These are phyloP conservation scores for Solanum hybrid DNA, from an alignment of 305 asterid genomes.

Conservation along the genomic window DNA sequence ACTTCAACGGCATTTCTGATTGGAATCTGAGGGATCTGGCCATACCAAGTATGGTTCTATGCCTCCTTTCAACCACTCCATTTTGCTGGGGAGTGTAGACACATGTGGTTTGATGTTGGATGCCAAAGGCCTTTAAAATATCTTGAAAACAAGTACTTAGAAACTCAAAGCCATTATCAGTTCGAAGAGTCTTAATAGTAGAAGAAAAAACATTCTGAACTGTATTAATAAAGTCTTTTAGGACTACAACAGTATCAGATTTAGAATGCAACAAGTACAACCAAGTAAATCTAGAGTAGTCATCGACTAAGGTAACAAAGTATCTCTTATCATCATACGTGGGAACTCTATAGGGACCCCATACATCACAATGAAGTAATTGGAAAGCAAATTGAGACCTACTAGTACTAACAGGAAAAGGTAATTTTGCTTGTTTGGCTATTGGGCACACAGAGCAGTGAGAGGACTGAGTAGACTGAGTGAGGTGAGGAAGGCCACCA, in stretches of 20 bases:
- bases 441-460: no score
- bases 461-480: no score
- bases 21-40: neutral
- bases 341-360: neutral
- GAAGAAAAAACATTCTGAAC: neutral
- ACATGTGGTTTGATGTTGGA: neutral
- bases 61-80: neutral
- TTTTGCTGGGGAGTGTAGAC: neutral
- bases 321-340: no score
- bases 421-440: no score
- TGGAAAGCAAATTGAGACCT: neutral
- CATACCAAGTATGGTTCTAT: neutral
- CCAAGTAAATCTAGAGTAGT: neutral
- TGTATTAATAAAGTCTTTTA: neutral
- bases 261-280: neutral
- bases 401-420: no score
- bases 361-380: neutral
- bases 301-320: neutral
- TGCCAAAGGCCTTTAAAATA: neutral
- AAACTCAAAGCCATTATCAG: neutral
- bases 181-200: neutral
- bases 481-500: no score
- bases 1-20: neutral
- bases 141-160: neutral
- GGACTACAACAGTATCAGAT: neutral